These are phyloP conservation scores for Rhinocladiella mackenziei DNA, from an alignment of 2,329 filamentous ascomycete species.

Conservation along the genomic window DNA sequence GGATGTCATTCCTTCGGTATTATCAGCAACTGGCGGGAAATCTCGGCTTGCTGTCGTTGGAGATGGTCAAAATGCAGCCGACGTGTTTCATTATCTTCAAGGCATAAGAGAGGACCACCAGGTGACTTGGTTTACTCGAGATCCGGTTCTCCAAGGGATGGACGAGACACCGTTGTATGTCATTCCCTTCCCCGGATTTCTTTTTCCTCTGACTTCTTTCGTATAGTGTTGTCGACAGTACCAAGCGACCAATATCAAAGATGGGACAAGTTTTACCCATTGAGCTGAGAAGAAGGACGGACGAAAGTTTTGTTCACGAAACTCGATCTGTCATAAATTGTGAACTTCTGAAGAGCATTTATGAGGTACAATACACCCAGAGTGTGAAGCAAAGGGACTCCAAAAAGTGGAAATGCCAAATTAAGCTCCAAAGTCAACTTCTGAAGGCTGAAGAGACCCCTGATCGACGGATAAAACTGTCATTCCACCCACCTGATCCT, in stretches of 20 bases:
- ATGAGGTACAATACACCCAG: slow-evolving; percentile 22
- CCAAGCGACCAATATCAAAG: slow-evolving; percentile 4
- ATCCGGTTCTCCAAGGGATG: slow-evolving; percentile 4
- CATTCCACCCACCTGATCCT: background rate
- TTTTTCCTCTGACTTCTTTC: background rate
- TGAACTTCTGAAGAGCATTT: slow-evolving; percentile 14
- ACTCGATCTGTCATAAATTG: background rate
- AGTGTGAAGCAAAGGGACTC: slow-evolving; percentile 23
- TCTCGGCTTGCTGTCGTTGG: slow-evolving; percentile 22
- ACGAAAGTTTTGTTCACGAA: background rate
- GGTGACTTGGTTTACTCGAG: slow-evolving; percentile 21
- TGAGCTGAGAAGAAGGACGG: slow-evolving; percentile 13
- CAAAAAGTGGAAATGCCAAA: slow-evolving; percentile 20
- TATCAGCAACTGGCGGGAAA: slow-evolving; percentile 4
- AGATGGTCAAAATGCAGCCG: slow-evolving; percentile 22
- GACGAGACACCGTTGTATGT: slow-evolving; percentile 22
- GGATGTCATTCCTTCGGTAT: slow-evolving; percentile 4
- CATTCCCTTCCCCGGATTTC: too few relatives aligned
- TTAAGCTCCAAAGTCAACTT: slow-evolving; percentile 16
- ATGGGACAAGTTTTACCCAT: slow-evolving; percentile 7
- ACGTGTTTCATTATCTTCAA: slow-evolving; percentile 22
- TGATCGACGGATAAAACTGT: slow-evolving; percentile 4
- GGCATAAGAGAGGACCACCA: slow-evolving; percentile 15
- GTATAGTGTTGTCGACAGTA: slow-evolving; percentile 9
- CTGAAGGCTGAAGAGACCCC: slow-evolving; percentile 4